Evolutionary conservation across 495 filamentous ascomycete genomes (phyloP), one percentile per base, ranked within the genome.

Genomic region (Oidiodendron maius): DNA sequence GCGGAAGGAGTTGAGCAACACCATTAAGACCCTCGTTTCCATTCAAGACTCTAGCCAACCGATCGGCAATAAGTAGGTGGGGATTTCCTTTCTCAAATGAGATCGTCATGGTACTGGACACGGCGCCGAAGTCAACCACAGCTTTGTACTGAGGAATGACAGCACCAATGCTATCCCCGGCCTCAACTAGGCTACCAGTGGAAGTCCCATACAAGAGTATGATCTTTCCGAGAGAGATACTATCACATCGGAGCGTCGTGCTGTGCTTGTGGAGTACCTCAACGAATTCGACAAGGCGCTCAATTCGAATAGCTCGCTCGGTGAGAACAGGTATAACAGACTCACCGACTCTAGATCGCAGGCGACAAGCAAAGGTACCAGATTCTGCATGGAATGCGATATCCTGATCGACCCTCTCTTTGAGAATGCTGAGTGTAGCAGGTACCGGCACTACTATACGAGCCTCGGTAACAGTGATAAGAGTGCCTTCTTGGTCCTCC

Each of bases 21-120:
- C 62, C 59, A 46, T 77, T 66, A 22, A 90, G 65, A 10, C 79
- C 76, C n/a, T 71, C 53, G 3, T 68, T 68, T 8, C 23, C 32
- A 60, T 90, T 90, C 42, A 93, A 64, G 30, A 77, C 67, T 15
- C 67, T 67, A 5, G 74, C 75, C 11, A 96, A 69, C 23, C 76
- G 66, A 44, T 85, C 79, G 28, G 78, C 67, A 16, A 90, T 81
- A 13, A 85, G 78, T 37, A 84, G 70, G 60, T 95, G 90, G 0
- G 91, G 91, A 52, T 89, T 95, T 12, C 70, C 70, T 17, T 59
- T 58, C 17, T 83, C 76, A 18, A 97, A 69, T 11, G 57, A 49
- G 10, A 89, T 52, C n/a, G 65, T 52, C 58, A 78, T 71, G 3
- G 53, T 40, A 24, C 52, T 58, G 24, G 47, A 50, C 21, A 32